A percentile compares a stretch with the other conserved stretches of the same genome.
These are phyloP conservation scores for Aspergillus pseudotamarii DNA, from an alignment of 2,329 filamentous ascomycete species.

Conservation along the genomic window DNA sequence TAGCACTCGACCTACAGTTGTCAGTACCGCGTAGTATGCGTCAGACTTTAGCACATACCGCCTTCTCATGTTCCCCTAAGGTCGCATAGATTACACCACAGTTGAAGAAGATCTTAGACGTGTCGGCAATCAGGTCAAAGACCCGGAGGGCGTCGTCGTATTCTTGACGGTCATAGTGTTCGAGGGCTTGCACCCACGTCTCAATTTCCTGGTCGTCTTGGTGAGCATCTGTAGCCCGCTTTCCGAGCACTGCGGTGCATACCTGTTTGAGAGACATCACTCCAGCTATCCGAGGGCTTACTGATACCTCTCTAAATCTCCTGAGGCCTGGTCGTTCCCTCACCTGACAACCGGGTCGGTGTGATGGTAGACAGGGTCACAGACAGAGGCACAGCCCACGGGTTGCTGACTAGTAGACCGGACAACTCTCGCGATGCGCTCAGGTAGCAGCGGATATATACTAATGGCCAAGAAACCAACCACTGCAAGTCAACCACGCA, in stretches of 20 bases:
- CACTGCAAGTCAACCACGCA: conserved; percentile 10
- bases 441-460: conserved; percentile 6
- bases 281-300: neutral
- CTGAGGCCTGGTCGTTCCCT: neutral
- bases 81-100: conserved; percentile 98
- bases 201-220: conserved; percentile 81
- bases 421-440: conserved; percentile 3
- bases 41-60: conserved; percentile 61
- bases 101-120: conserved; percentile 98
- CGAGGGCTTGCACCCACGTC: conserved; percentile 92
- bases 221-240: neutral
- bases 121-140: conserved; percentile 88
- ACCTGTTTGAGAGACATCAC: conserved; percentile 65
- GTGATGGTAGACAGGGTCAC: neutral
- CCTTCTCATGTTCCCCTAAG: conserved; percentile 91
- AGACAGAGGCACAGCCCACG: conserved; percentile 6
- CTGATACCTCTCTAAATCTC: neutral
- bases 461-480: conserved; percentile 13
- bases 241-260: conserved; percentile 18
- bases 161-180: conserved; percentile 93
- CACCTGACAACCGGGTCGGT: neutral
- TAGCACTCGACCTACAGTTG: conserved; percentile 83
- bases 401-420: conserved; percentile 6
- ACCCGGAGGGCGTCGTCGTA: conserved; percentile 85
- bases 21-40: conserved; percentile 13